These are phyloP conservation scores for Psidium friedrichsthalianum DNA, from an alignment of 345 rosid species.

Conservation along the genomic window DNA sequence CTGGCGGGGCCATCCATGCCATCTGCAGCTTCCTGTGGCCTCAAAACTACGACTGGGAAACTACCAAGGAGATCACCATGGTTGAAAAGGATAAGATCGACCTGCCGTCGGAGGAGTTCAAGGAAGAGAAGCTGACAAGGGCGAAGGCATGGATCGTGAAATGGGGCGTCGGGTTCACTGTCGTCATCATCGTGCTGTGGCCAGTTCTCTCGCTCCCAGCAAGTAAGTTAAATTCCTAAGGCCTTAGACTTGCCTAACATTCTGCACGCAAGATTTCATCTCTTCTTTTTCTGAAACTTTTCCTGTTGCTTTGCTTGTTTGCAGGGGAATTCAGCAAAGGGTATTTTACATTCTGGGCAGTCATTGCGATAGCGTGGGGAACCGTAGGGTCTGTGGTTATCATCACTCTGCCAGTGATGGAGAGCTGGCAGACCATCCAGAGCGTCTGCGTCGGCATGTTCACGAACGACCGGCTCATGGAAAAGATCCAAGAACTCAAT, in stretches of 20 bases:
- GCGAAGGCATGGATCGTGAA: conserved; percentile 78
- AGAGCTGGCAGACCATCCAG: conserved; percentile 71
- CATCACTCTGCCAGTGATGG: conserved; percentile 53
- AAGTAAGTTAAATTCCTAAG: conserved; percentile 21
- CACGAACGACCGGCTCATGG: conserved; percentile 61
- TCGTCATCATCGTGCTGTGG: conserved; percentile 62
- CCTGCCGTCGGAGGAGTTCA: conserved; percentile 51
- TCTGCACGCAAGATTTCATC: neutral
- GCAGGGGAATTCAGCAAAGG: conserved; percentile 57
- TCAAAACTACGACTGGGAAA: conserved; percentile 75
- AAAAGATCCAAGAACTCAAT: conserved; percentile 51
- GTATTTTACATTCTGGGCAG: conserved; percentile 87
- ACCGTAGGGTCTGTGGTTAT: conserved; percentile 62
- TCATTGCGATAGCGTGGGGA: conserved; percentile 81
- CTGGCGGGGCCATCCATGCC: conserved; percentile 73
- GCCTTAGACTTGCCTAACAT: neutral
- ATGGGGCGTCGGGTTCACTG: conserved; percentile 76
- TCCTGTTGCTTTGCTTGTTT: neutral
- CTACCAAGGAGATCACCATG: conserved; percentile 66
- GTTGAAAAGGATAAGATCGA: conserved; percentile 55
- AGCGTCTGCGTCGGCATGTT: conserved; percentile 59
- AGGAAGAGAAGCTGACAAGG: conserved; percentile 57
- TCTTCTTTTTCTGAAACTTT: neutral
- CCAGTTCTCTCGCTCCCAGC: conserved; percentile 75
- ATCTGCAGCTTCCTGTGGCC: conserved; percentile 55